Evolutionary conservation across 2,329 filamentous ascomycete species (phyloP).

Genomic region (Aspergillus sojae): DNA sequence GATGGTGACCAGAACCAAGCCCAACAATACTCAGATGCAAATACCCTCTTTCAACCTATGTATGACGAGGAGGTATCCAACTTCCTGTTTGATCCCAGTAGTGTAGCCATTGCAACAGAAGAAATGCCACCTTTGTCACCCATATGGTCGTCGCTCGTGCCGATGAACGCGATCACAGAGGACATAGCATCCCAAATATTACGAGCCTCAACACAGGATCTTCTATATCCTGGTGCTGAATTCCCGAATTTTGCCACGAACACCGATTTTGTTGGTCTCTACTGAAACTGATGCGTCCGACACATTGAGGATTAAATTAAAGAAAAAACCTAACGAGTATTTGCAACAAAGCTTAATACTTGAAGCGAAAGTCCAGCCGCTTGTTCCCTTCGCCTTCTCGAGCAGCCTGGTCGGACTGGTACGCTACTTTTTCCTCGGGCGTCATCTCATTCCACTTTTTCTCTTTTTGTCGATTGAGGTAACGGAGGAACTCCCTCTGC

Average conservation of each 20-base stretch:
- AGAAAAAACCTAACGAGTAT: no score
- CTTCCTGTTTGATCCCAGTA: not conserved
- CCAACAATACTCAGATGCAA: not conserved
- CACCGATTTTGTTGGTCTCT: not conserved
- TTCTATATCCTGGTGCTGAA: not conserved
- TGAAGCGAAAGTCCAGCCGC: slow-evolving; percentile 56
- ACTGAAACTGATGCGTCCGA: not conserved
- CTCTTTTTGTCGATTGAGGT: slow-evolving; percentile 55
- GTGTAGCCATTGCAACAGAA: not conserved
- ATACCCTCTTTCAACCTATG: not conserved
- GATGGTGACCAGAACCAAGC: no score
- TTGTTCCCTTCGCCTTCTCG: slow-evolving; percentile 54
- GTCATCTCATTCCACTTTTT: slow-evolving; percentile 51
- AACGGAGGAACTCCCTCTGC: slow-evolving; percentile 49
- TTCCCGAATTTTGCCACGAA: not conserved
- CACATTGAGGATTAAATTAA: not conserved
- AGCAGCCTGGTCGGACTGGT: slow-evolving; percentile 50
- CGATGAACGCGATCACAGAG: not conserved
- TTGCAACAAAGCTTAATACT: slow-evolving; percentile 35
- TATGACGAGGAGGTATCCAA: not conserved
- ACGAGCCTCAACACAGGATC: not conserved
- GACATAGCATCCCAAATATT: not conserved
- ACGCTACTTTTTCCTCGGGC: slow-evolving; percentile 47
- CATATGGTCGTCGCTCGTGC: not conserved
- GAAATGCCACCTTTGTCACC: not conserved